Percentiles rank a stretch among this genome's conserved stretches.
phyloP scores from a whole-genome alignment of 2,329 filamentous ascomycete genomes.

The Talaromyces funiculosus region DNA sequence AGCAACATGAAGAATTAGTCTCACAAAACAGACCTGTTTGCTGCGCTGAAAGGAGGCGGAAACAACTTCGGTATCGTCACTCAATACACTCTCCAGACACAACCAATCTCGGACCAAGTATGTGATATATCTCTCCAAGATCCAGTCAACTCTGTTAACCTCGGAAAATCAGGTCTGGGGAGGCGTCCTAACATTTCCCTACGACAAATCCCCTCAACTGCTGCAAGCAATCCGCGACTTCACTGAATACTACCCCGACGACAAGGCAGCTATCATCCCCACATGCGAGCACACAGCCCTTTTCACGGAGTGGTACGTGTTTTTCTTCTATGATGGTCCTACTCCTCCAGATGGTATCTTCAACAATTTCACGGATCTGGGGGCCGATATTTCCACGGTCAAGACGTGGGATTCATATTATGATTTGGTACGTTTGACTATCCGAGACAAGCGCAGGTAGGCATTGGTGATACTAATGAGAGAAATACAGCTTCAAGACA shows the following conservation, averaged over 20 bases:
- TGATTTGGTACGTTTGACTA: slow-evolving; percentile 37
- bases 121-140: neutral
- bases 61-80: slow-evolving; percentile 44
- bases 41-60: slow-evolving; percentile 39
- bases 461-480: neutral
- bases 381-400: slow-evolving; percentile 40
- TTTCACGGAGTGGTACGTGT: slow-evolving; percentile 54
- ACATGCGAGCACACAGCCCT: slow-evolving; percentile 47
- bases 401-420: slow-evolving; percentile 45
- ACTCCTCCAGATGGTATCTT: slow-evolving; percentile 51
- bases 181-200: slow-evolving; percentile 40
- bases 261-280: slow-evolving; percentile 56
- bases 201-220: slow-evolving; percentile 31
- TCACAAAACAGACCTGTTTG: slow-evolving; percentile 32
- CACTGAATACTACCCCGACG: slow-evolving; percentile 48
- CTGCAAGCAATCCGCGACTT: slow-evolving; percentile 31
- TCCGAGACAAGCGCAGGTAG: neutral
- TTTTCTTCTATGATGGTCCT: slow-evolving; percentile 58
- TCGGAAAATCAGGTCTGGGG: slow-evolving; percentile 40
- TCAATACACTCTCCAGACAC: slow-evolving; percentile 29
- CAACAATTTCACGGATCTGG: slow-evolving; percentile 49
- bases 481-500: slow-evolving; percentile 28
- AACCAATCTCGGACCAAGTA: slow-evolving; percentile 27
- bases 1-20: neutral
- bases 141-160: neutral